Conservation (phyloP, 2,329 filamentous ascomycete genomes). For the Cladosporium sp. region DNA sequence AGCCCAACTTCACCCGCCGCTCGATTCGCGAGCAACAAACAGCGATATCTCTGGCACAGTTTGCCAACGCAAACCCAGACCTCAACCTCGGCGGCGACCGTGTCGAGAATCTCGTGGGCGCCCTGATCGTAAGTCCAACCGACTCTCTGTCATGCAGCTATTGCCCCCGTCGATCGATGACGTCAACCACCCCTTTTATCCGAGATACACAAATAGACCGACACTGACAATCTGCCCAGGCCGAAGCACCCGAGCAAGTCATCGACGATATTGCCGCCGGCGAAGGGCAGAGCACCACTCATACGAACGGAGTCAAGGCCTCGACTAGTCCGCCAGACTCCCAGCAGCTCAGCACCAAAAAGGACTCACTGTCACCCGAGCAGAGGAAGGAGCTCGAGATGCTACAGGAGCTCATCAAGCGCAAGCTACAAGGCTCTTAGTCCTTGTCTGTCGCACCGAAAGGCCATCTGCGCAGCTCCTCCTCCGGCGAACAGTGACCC, state of each 20-base stretch:
- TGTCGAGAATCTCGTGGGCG: slow-evolving; percentile 55
- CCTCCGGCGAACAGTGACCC: neutral
- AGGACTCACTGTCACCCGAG: slow-evolving; percentile 35
- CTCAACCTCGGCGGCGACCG: slow-evolving; percentile 50
- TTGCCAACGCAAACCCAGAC: slow-evolving; percentile 54
- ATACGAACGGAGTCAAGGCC: slow-evolving; percentile 11
- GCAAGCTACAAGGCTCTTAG: slow-evolving; percentile 33
- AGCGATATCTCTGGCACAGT: slow-evolving; percentile 62
- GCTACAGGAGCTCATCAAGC: slow-evolving; percentile 39
- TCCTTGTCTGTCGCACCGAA: slow-evolving; percentile 15
- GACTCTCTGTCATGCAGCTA: slow-evolving; percentile 25
- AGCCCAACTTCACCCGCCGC: slow-evolving; percentile 45
- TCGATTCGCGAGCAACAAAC: slow-evolving; percentile 65
- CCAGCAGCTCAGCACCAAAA: slow-evolving; percentile 30
- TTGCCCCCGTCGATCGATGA: slow-evolving; percentile 21
- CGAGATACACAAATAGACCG: neutral
- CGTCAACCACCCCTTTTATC: slow-evolving; percentile 7
- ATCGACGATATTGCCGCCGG: slow-evolving; percentile 40
- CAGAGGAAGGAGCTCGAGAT: slow-evolving; percentile 36
- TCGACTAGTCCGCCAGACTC: slow-evolving; percentile 28
- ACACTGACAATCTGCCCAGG: slow-evolving; percentile 33
- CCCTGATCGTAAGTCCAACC: slow-evolving; percentile 60
- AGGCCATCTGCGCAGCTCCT: neutral
- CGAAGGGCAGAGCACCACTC: slow-evolving; percentile 22
- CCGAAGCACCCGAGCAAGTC: slow-evolving; percentile 46